Evolutionary conservation across 257 asterid species (phyloP), one percentile per base, ranked within the genome.

Genomic region (Lycium ferocissimum): DNA sequence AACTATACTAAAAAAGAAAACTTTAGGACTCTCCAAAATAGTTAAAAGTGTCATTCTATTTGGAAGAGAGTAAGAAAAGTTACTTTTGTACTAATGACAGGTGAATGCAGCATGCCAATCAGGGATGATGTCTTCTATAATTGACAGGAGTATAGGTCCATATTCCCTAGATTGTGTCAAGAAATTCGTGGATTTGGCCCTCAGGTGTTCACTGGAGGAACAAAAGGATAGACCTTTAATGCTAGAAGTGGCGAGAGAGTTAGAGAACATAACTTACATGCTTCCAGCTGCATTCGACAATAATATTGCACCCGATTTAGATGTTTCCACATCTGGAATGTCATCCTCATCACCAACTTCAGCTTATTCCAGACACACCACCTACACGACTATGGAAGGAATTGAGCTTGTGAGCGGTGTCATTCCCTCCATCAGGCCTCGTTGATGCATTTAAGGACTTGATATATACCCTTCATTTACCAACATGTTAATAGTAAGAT

Each of bases 161-260:
- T 83, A 89, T 82, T 86, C 91, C 33, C 63, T 84, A 9, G 91
- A 89, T 43, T 85, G 91, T 17, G 86, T 89, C 58, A 73, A 89
- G 80, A 87, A 85, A 79, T 89, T 89, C 66, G 22, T 85, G 69
- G 70, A 73, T 38, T 75, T 89, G 78, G 91, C 88, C n/a, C 88
- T 89, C 26, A 89, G 85, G 56, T 89, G 91, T 80, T 89, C 89
- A 83, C 65, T 22, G 76, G 91, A 87, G 4, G 88, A 87, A 71
- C 70, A 89, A 18, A 87, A 87, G 38, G 57, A 83, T 6, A 84
- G 91, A 84, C 91, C 91, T 40, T 79, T 85, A 38, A 87, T 89
- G 91, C 69, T 87, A 1, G 88, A 89, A 62, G 89, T 89, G 66
- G 88, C 85, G 38, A 85, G 91, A 61, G 91, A 65, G 73, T 86